These are phyloP conservation scores for Alternaria longipes DNA, from an alignment of 2,329 filamentous ascomycete species.

Conservation along the genomic window DNA sequence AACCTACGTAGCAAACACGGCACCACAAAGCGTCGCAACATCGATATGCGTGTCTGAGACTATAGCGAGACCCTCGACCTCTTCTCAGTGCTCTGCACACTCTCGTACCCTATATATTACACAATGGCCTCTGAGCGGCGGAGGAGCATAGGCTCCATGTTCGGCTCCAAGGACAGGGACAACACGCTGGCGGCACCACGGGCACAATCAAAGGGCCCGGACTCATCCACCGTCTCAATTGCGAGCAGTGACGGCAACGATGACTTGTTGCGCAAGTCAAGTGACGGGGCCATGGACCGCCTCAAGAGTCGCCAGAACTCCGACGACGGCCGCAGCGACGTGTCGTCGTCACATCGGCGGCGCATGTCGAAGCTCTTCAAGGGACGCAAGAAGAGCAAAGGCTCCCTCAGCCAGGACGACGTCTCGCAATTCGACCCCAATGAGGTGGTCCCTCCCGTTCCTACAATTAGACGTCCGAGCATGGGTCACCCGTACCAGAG, in stretches of 20 bases:
- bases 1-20: conserved; percentile 7
- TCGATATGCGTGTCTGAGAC: conserved; percentile 16
- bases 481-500: conserved; percentile 40
- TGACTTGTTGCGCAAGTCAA: conserved; percentile 37
- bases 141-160: conserved; percentile 34
- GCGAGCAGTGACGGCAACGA: conserved; percentile 45
- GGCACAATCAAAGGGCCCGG: conserved; percentile 36
- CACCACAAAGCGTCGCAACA: conserved; percentile 4
- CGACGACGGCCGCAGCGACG: conserved; percentile 54
- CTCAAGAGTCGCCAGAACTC: conserved; percentile 51
- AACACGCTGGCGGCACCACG: conserved; percentile 38
- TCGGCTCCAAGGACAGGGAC: conserved; percentile 23
- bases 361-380: conserved; percentile 64
- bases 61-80: neutral
- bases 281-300: conserved; percentile 54
- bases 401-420: conserved; percentile 43
- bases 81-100: conserved; percentile 5
- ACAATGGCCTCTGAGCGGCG: conserved; percentile 39
- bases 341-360: conserved; percentile 50
- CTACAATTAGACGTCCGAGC: conserved; percentile 25
- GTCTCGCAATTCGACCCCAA: conserved; percentile 30
- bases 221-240: conserved; percentile 43
- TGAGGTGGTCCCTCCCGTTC: conserved; percentile 36
- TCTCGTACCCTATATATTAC: neutral
- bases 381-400: conserved; percentile 53